Base-by-base conservation (phyloP, 2,329 filamentous ascomycete genomes). In the Ophiostoma piceae region DNA sequence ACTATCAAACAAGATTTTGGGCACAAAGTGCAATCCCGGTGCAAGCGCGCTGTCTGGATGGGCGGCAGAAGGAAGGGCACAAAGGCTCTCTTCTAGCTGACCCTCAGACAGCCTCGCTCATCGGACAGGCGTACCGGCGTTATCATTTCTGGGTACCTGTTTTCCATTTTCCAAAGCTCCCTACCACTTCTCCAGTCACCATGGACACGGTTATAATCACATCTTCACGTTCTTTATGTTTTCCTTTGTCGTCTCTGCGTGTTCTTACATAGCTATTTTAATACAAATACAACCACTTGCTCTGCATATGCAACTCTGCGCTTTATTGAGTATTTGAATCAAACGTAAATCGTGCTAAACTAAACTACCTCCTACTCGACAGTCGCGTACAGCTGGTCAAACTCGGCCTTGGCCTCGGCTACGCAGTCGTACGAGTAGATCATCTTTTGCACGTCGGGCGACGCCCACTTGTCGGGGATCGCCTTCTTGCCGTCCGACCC, bases 401-500 rank as follows among this genome's bases (percentile, higher is more conserved):
- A 88, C 71, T 79, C 79, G 62, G 86, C 83, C 67, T 78, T 77
- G 0, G 86, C 83, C 69, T 86, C 83, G 74, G 81, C 78, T 67
- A 85, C 81, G 75, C 87, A 88, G 77, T 90, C 87, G 75, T 88
- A 82, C 12, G 84, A 83, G 77, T 90, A 90, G 71, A 90, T 85
- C 82, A 85, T 84, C 77, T 84, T 83, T 78, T 90, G 88, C 60
- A 90, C 86, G 74, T 90, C 88, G 11, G 87, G 87, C 77, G 88
- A 89, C 2, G 87, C 87, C 88, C 88, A 90, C 79, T 89, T 90
- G 78, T 90, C 88, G 2, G 87, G 87, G 71, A 84, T 84, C 70
- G 79, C 79, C 72, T 78, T 82, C 75, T 82, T 84, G 76, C 74
- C 80, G 74, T 80, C 76, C 12, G 68, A 26, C 72, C 80, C 82